Conservation (phyloP, 2,329 filamentous ascomycete species). For the Epichloe sylvatica region DNA sequence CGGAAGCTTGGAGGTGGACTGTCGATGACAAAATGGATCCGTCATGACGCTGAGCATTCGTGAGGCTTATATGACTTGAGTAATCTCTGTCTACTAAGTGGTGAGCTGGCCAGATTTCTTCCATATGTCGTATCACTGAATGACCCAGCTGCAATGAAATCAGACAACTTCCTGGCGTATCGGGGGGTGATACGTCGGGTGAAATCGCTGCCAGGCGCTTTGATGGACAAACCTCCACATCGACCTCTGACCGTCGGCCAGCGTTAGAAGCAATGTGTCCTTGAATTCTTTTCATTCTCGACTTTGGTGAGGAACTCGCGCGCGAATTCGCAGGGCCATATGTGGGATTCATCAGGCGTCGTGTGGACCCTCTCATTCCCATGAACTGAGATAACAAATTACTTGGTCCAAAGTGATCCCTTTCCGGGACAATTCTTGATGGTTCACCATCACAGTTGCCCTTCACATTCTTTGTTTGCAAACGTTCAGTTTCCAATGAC, state of each 20-base stretch:
- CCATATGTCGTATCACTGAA: slow-evolving; percentile 34
- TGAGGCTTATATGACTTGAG: slow-evolving; percentile 7
- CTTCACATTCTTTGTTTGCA: not conserved
- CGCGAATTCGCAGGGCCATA: not conserved
- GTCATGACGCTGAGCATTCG: slow-evolving; percentile 19
- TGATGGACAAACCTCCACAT: not conserved
- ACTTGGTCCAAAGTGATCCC: not conserved
- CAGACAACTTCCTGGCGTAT: slow-evolving; percentile 25
- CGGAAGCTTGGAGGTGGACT: slow-evolving; percentile 25
- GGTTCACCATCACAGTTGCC: not conserved
- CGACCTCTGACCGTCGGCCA: not conserved
- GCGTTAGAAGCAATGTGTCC: not conserved
- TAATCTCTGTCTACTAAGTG: slow-evolving; percentile 50
- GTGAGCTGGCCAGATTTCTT: slow-evolving; percentile 32
- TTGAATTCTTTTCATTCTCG: not conserved
- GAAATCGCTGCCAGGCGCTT: not conserved
- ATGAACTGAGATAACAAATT: slow-evolving; percentile 5
- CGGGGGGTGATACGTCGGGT: slow-evolving; percentile 9
- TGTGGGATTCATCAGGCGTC: not conserved
- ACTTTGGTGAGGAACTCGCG: not conserved
- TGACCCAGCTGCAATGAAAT: slow-evolving; percentile 36
- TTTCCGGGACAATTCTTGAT: not conserved
- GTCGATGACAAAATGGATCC: not conserved
- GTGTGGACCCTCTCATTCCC: slow-evolving; percentile 3
- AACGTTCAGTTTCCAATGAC: not conserved